A percentile compares a stretch with the other conserved stretches of the same genome.
Conservation (phyloP, 805 yeast genomes). For the Lachancea kluyveri region DNA sequence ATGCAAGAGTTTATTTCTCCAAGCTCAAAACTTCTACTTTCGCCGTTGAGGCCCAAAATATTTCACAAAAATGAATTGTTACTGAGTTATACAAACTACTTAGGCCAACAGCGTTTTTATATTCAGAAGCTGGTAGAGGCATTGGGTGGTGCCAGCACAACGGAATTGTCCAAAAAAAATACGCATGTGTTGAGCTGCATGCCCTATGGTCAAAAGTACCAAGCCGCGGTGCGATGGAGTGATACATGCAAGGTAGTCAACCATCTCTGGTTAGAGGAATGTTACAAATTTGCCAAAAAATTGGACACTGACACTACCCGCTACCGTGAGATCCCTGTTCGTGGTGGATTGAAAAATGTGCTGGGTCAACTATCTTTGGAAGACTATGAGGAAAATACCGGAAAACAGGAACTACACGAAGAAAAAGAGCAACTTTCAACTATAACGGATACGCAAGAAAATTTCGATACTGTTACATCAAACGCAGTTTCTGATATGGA, state of each 20-base stretch:
- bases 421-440: too few relatives aligned
- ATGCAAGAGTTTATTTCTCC: slow-evolving; percentile 54
- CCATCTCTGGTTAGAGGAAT: slow-evolving; percentile 86
- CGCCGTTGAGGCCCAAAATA: slow-evolving; percentile 50
- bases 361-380: slow-evolving; percentile 12
- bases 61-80: slow-evolving; percentile 47
- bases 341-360: slow-evolving; percentile 10
- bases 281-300: slow-evolving; percentile 34
- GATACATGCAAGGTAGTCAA: slow-evolving; percentile 43
- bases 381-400: background rate
- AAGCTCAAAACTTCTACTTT: slow-evolving; percentile 49
- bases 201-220: slow-evolving; percentile 66
- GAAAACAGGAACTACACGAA: background rate
- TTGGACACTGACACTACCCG: slow-evolving; percentile 7
- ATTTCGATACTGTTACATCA: too few relatives aligned
- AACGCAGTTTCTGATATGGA: too few relatives aligned
- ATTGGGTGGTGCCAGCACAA: slow-evolving; percentile 74
- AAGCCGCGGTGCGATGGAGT: slow-evolving; percentile 67
- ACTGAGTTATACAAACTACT: slow-evolving; percentile 70
- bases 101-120: slow-evolving; percentile 78
- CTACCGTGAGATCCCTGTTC: slow-evolving; percentile 7
- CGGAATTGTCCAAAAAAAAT: slow-evolving; percentile 53
- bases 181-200: slow-evolving; percentile 68
- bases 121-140: slow-evolving; percentile 55
- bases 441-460: too few relatives aligned